A percentile compares a stretch with the other conserved stretches of the same genome.
Evolutionary conservation across 257 asterid genomes (phyloP).

Genomic region (Ajuga chamaepitys): DNA sequence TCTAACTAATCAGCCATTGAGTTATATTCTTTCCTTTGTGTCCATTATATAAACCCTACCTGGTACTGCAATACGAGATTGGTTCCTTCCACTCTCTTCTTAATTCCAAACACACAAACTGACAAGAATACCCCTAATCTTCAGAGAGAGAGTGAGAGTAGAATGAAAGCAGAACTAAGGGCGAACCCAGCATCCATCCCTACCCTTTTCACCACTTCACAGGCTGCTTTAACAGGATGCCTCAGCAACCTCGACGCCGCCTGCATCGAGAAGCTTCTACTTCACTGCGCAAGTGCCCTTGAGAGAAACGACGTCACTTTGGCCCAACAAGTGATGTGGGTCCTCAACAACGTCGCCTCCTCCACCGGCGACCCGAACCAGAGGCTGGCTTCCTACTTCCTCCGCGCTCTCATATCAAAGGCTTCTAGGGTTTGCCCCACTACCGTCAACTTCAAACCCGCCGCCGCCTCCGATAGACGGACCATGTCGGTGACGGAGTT

Average conservation of each 20-base stretch:
- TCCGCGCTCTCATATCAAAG: constrained; percentile 52
- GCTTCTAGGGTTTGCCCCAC: constrained; percentile 56
- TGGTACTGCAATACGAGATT: no score
- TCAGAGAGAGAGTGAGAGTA: background rate
- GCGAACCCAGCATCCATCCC: constrained; percentile 27
- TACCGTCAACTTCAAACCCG: constrained; percentile 16
- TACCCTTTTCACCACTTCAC: constrained; percentile 27
- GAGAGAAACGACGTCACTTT: constrained; percentile 66
- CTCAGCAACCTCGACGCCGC: constrained; percentile 58
- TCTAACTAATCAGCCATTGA: no score
- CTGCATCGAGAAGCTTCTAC: constrained; percentile 70
- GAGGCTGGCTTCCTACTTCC: constrained; percentile 58
- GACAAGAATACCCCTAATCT: no score
- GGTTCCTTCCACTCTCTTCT: no score
- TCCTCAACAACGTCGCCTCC: constrained; percentile 78
- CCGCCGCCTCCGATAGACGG: constrained; percentile 18
- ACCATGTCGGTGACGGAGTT: constrained; percentile 66
- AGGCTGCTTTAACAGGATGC: constrained; percentile 40
- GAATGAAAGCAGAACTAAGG: constrained; percentile 47
- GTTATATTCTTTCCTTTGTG: no score
- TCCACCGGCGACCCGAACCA: constrained; percentile 69
- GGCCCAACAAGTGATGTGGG: constrained; percentile 94
- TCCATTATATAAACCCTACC: background rate
- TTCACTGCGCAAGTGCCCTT: constrained; percentile 65
- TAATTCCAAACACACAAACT: no score